A percentile compares a stretch with the other conserved stretches of the same genome.
phyloP scores from a whole-genome alignment of 2,329 filamentous ascomycete species.

The Colletotrichum ledebouriae region DNA sequence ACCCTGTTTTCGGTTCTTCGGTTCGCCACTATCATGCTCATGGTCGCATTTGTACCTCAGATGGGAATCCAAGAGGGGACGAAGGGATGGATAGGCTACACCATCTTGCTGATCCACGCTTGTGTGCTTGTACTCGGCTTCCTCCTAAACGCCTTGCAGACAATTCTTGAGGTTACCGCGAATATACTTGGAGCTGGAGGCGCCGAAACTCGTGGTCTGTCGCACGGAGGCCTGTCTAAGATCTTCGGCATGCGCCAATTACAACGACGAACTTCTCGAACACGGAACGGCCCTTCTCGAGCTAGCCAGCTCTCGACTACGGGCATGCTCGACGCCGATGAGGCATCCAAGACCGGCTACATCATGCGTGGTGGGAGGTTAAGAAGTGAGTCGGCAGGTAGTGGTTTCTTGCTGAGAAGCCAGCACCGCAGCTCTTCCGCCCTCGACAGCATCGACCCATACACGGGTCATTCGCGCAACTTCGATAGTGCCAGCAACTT shows the following conservation, averaged over 20 bases:
- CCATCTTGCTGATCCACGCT: constrained; percentile 87
- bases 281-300: constrained; percentile 72
- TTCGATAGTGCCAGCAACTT: constrained; percentile 73
- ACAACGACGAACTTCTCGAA: constrained; percentile 77
- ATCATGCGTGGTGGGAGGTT: constrained; percentile 66
- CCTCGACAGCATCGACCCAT: constrained; percentile 64
- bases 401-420: constrained; percentile 58
- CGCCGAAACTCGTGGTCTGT: constrained; percentile 76
- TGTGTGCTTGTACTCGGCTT: constrained; percentile 91
- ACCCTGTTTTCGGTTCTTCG: constrained; percentile 84
- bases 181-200: constrained; percentile 86
- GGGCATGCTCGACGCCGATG: constrained; percentile 81
- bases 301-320: constrained; percentile 87
- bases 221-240: constrained; percentile 86
- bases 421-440: constrained; percentile 68
- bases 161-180: constrained; percentile 88
- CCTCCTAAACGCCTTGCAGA: constrained; percentile 91
- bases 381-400: constrained; percentile 73
- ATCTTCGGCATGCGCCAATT: constrained; percentile 93
- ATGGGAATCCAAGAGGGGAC: constrained; percentile 82
- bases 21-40: constrained; percentile 80
- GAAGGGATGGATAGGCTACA: constrained; percentile 96
- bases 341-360: constrained; percentile 73
- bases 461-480: constrained; percentile 60
- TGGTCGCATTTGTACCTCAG: constrained; percentile 86